Conservation (phyloP, 768 basidiomycete genomes). For the Leccinum arenicola region DNA sequence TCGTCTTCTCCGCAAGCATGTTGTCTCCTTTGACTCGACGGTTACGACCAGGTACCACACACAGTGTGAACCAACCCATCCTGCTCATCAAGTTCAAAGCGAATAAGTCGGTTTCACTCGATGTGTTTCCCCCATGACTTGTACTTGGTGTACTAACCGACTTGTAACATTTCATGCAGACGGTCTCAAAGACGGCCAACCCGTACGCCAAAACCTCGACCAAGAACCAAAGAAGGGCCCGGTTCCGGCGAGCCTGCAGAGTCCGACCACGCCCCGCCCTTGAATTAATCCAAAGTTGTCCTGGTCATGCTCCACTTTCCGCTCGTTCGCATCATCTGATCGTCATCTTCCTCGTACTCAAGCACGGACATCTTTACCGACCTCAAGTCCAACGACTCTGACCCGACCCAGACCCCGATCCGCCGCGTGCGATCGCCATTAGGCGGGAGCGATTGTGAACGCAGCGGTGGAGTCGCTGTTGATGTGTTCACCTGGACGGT, state of each 20-base stretch:
- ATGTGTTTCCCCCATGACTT: constrained; percentile 41
- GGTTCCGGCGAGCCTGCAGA: constrained; percentile 17
- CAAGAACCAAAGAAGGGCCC: constrained; percentile 48
- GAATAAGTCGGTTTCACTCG: constrained; percentile 90
- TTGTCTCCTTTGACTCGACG: constrained; percentile 1
- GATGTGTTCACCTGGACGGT: constrained; percentile 72
- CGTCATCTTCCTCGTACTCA: constrained; percentile 83
- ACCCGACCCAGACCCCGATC: constrained; percentile 58
- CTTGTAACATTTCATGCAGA: constrained; percentile 34
- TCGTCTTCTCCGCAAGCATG: neutral
- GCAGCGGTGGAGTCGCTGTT: constrained; percentile 80
- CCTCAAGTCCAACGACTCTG: constrained; percentile 73
- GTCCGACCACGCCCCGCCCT: constrained; percentile 40
- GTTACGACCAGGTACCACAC: constrained; percentile 62
- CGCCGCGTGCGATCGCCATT: constrained; percentile 66
- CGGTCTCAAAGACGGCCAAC: constrained; percentile 60
- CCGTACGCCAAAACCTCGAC: constrained; percentile 59
- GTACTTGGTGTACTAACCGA: neutral
- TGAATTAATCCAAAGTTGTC: constrained; percentile 91
- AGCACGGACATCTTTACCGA: constrained; percentile 79
- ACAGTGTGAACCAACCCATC: constrained; percentile 91
- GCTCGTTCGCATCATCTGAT: constrained; percentile 93
- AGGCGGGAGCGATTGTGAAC: constrained; percentile 67
- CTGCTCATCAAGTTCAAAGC: constrained; percentile 97
- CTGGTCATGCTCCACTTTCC: constrained; percentile 89